Base-by-base conservation (phyloP, 352 stramenopile species). In the Phytophthora fragariae region DNA sequence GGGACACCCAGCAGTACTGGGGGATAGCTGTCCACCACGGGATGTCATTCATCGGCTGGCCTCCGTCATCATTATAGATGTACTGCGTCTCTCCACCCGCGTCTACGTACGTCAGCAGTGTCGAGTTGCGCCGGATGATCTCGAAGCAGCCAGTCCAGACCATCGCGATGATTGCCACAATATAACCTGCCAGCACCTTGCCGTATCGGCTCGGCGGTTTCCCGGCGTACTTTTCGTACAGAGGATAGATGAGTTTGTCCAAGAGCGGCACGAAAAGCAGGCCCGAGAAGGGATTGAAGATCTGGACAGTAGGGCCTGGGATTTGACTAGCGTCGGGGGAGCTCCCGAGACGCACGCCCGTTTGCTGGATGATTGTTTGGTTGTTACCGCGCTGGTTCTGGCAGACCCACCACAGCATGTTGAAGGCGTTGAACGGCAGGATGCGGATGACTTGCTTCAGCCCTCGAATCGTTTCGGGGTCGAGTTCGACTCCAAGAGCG, bases 301-400 rank as follows among this genome's bases (percentile, higher is more conserved):
- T 74, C 35, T 84, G 79, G 11, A 89, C 56, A 9, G 80, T 85
- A 15, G 83, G 77, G 9, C 81, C 83, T 15, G 83, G 75, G 21
- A 91, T 77, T 65, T 91, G 81, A 37, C 53, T 79, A 37, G 79
- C 71, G 44, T 88, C 66, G 12, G 41, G 55, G 1, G 60, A 68
- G 52, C 57, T 73, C 33, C 65, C 76, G 27, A 85, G 74, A 12
- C 84, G 81, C 50, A 89, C 67, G 52, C 90, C 84, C 2, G 77
- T 86, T 64, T 92, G 84, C 70, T 92, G 84, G 5, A 84, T 85
- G 67, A 92, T 92, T 9, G 79, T 75, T 65, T 92, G 84, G 62
- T 88, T 88, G 74, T 92, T 92, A 57, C 77, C 83, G 12, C 75
- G 77, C 64, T 92, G 84, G 72, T 90, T 84, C 62, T 92, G 84